Evolutionary conservation across 352 stramenopile species (phyloP).

Genomic region (Pythium insidiosum): DNA sequence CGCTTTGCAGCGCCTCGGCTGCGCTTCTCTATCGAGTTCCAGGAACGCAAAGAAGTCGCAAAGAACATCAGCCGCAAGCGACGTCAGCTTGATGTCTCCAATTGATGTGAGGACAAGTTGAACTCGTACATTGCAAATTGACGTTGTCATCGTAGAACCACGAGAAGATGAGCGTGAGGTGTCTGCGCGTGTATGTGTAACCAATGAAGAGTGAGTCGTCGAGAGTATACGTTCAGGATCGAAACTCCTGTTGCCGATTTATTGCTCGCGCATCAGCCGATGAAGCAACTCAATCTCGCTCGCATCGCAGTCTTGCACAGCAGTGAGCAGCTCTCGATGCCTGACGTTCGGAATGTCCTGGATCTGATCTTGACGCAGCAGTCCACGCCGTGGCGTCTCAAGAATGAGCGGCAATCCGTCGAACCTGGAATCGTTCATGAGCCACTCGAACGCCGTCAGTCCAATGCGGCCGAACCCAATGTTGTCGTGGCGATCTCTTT

Average conservation of each 20-base stretch:
- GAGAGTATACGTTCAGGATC: conserved; percentile 2
- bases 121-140: background rate
- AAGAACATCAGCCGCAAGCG: conserved; percentile 46
- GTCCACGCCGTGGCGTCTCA: conserved; percentile 25
- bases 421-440: conserved; percentile 32
- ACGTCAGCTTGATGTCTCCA: conserved; percentile 4
- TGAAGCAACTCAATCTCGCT: conserved; percentile 16
- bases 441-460: conserved; percentile 21
- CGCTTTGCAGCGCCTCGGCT: conserved; percentile 65
- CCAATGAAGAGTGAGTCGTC: too few species aligned
- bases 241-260: background rate
- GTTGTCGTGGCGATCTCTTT: conserved; percentile 31
- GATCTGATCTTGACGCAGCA: background rate
- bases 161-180: too few species aligned
- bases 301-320: conserved; percentile 5
- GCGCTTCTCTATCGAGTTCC: conserved; percentile 56
- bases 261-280: conserved; percentile 1
- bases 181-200: too few species aligned
- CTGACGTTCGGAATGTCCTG: background rate
- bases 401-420: conserved; percentile 33
- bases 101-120: too few species aligned
- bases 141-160: too few species aligned
- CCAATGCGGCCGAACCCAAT: conserved; percentile 26
- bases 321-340: conserved; percentile 3
- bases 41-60: conserved; percentile 68